phyloP scores from a whole-genome alignment of 805 yeast species.

The Ogataea salicorniae region DNA sequence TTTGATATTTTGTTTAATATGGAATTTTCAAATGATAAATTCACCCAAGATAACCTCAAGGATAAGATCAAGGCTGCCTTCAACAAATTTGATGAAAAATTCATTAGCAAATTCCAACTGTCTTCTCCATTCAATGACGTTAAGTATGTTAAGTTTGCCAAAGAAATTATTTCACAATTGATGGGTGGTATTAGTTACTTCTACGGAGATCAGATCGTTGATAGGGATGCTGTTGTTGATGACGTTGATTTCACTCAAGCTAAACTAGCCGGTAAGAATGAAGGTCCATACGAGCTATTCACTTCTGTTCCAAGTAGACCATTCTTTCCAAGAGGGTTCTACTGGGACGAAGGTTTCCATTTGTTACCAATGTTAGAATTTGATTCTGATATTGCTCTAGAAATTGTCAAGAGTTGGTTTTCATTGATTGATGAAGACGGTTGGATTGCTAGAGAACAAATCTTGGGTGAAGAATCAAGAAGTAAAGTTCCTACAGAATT shows the following conservation, averaged over 20 bases:
- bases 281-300: slow-evolving; percentile 75
- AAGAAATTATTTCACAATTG: slow-evolving; percentile 75
- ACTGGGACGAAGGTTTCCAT: slow-evolving; percentile 99
- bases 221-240: slow-evolving; percentile 60
- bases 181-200: slow-evolving; percentile 89
- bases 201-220: slow-evolving; percentile 79
- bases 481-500: slow-evolving; percentile 81
- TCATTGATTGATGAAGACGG: slow-evolving; percentile 80
- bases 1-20: slow-evolving; percentile 63
- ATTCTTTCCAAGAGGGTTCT: slow-evolving; percentile 93
- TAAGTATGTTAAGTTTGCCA: slow-evolving; percentile 53
- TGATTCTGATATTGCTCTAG: slow-evolving; percentile 77
- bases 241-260: slow-evolving; percentile 62
- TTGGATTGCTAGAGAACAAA: slow-evolving; percentile 96
- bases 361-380: slow-evolving; percentile 74
- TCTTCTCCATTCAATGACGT: slow-evolving; percentile 46
- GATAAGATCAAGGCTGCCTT: slow-evolving; percentile 30
- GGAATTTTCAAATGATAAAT: slow-evolving; percentile 36
- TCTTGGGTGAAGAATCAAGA: slow-evolving; percentile 87
- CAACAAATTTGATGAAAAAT: slow-evolving; percentile 45
- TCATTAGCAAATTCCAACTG: slow-evolving; percentile 44
- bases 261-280: slow-evolving; percentile 46
- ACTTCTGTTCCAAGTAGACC: slow-evolving; percentile 89
- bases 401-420: slow-evolving; percentile 85
- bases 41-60: slow-evolving; percentile 34